Conservation (phyloP, 495 filamentous ascomycete species). For the Echria macrotheca region DNA sequence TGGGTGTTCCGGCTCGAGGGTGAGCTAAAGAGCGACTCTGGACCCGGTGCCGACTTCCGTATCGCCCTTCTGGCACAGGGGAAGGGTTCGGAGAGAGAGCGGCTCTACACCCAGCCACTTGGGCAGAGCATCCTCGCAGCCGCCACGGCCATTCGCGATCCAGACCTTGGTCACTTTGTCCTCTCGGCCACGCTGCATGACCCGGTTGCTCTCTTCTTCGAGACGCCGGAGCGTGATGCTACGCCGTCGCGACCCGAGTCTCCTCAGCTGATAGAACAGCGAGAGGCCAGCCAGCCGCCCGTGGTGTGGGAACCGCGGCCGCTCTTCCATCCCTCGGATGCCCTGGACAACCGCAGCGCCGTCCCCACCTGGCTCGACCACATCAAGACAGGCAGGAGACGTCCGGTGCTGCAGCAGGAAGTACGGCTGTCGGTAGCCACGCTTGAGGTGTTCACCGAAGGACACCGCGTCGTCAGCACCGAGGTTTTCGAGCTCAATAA, state of each 20-base stretch:
- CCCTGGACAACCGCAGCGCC: conserved; percentile 54
- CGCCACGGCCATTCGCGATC: conserved; percentile 62
- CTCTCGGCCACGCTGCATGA: conserved; percentile 61
- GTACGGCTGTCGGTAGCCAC: conserved; percentile 70
- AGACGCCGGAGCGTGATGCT: conserved; percentile 50
- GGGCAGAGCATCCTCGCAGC: conserved; percentile 47
- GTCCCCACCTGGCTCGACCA: conserved; percentile 59
- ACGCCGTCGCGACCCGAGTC: conserved; percentile 28
- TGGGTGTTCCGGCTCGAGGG: conserved; percentile 74
- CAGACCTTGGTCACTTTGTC: conserved; percentile 73
- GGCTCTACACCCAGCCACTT: conserved; percentile 46
- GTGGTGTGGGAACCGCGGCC: conserved; percentile 51
- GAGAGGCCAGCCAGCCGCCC: conserved; percentile 29
- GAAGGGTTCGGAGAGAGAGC: conserved; percentile 54
- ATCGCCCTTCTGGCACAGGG: conserved; percentile 63
- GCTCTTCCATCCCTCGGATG: conserved; percentile 63
- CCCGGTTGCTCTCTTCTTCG: conserved; percentile 62
- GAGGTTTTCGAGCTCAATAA: conserved; percentile 68
- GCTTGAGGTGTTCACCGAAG: conserved; percentile 67
- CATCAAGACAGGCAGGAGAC: conserved; percentile 54
- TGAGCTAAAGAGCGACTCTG: conserved; percentile 62
- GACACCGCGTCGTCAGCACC: conserved; percentile 65
- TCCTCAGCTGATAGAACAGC: conserved; percentile 12
- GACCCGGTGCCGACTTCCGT: conserved; percentile 65
- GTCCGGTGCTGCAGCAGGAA: conserved; percentile 59